Percentiles rank a stretch among this genome's conserved stretches.
Conservation (phyloP, 192 early-diverging fungal species). For the Blastocladiella britannica region DNA sequence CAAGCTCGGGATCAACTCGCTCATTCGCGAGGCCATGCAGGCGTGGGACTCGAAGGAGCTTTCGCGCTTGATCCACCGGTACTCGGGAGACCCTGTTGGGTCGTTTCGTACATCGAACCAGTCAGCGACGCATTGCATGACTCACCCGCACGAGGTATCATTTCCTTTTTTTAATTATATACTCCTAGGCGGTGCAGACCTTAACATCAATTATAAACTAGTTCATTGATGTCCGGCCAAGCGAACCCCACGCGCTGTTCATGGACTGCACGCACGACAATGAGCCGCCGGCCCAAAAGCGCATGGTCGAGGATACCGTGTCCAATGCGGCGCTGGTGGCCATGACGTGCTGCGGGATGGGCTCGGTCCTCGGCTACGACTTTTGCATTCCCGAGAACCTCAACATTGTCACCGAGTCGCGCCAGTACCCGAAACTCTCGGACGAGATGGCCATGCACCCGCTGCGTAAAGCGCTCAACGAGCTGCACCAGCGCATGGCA, state of each 20-base stretch:
- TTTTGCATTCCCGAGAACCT: conserved; percentile 73
- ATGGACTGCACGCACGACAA: conserved; percentile 99
- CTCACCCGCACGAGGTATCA: not conserved
- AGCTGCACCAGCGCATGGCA: conserved; percentile 64
- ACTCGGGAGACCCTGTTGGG: conserved; percentile 75
- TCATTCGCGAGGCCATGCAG: conserved; percentile 96
- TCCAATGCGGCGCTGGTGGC: conserved; percentile 77
- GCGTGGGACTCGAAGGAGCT: conserved; percentile 85
- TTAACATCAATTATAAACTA: not conserved
- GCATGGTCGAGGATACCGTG: conserved; percentile 63
- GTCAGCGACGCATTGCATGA: not conserved
- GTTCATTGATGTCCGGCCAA: not conserved
- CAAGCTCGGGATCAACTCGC: conserved; percentile 81
- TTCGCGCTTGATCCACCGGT: conserved; percentile 67
- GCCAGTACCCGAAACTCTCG: conserved; percentile 48
- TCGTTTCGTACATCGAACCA: not conserved
- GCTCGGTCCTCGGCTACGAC: conserved; percentile 95
- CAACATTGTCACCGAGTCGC: conserved; percentile 70
- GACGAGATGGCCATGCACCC: conserved; percentile 24
- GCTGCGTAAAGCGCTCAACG: conserved; percentile 9
- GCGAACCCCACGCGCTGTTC: conserved; percentile 70
- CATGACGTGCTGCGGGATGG: conserved; percentile 76
- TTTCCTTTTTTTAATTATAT: not conserved
- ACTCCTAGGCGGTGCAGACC: not conserved
- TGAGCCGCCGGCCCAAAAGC: conserved; percentile 80